phyloP scores from a whole-genome alignment of 179 eudicot species.

The Nepenthes alata region DNA sequence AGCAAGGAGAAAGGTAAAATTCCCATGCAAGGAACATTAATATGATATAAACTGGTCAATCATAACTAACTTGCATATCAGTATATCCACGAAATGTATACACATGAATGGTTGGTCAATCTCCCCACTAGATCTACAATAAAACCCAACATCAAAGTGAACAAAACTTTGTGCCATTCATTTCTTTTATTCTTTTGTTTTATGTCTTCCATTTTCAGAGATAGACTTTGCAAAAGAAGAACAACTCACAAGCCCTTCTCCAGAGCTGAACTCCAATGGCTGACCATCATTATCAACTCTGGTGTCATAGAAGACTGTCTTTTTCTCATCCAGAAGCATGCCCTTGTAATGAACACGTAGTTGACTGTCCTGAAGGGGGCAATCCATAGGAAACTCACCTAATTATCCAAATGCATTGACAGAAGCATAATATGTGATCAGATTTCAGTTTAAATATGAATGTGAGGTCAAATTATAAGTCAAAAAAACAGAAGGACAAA shows the following conservation, averaged over 20 bases:
- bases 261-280: constrained; percentile 90
- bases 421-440: constrained; percentile 1
- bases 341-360: constrained; percentile 86
- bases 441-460: not conserved
- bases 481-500: too few species aligned
- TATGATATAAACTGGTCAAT: too few species aligned
- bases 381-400: constrained; percentile 99
- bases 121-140: too few species aligned
- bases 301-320: constrained; percentile 84
- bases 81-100: too few species aligned
- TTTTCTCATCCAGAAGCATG: constrained; percentile 70
- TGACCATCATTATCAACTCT: constrained; percentile 73
- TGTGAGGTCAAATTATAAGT: not conserved
- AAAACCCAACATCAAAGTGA: too few species aligned
- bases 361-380: constrained; percentile 97
- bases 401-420: constrained; percentile 4
- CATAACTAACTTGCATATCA: too few species aligned
- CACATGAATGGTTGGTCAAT: too few species aligned
- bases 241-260: constrained; percentile 93
- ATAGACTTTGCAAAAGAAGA: constrained; percentile 3
- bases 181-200: too few species aligned
- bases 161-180: too few species aligned
- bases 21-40: too few species aligned
- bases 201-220: not conserved
- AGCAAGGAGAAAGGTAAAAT: too few species aligned